phyloP scores from a whole-genome alignment of 495 filamentous ascomycete genomes.

The Terfezia boudieri region DNA sequence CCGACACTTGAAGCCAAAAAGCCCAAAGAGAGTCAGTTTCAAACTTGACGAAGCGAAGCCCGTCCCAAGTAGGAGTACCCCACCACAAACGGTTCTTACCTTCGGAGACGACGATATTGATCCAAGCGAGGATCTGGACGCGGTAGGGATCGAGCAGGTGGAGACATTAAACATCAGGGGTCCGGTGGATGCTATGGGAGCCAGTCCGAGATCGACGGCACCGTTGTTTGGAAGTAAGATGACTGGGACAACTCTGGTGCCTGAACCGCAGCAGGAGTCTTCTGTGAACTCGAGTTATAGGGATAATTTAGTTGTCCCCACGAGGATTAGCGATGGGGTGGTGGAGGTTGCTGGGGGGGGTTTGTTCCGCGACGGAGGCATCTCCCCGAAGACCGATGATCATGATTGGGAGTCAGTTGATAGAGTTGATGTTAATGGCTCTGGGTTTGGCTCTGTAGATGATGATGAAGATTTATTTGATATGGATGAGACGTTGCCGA shows the following conservation, averaged over 20 bases:
- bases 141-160: not conserved
- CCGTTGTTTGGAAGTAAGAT: not conserved
- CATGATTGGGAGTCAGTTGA: not conserved
- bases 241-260: not conserved
- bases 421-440: conserved; percentile 1
- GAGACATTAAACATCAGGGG: not conserved
- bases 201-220: not conserved
- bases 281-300: not conserved
- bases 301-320: not conserved
- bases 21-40: conserved; percentile 18
- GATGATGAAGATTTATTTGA: conserved; percentile 18
- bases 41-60: conserved; percentile 17
- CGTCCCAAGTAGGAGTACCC: conserved; percentile 18
- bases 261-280: not conserved
- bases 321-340: not conserved
- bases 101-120: not conserved
- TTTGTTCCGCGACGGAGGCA: not conserved
- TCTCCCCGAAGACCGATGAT: not conserved
- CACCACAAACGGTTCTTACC: conserved; percentile 5
- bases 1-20: conserved; percentile 16
- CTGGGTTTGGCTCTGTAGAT: conserved; percentile 1
- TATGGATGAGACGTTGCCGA: conserved; percentile 16
- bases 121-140: not conserved
- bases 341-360: not conserved
- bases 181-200: not conserved